Conservation (phyloP, 2,329 filamentous ascomycete genomes). For the Parafenestella ontariensis region DNA sequence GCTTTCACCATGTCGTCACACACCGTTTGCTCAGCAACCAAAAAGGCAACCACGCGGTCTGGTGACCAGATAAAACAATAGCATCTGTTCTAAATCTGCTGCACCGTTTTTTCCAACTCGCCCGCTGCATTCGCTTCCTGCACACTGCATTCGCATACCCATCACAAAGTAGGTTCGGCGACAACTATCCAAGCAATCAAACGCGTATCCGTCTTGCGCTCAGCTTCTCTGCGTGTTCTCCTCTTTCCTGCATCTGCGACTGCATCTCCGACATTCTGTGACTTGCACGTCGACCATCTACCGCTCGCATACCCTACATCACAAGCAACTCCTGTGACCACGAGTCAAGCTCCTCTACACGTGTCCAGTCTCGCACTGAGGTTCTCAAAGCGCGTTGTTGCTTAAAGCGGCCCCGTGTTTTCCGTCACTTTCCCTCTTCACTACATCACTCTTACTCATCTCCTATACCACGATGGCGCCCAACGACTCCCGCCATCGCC, state of each 20-base stretch:
- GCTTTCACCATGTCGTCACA: background rate
- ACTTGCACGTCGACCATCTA: no score
- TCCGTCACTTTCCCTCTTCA: no score
- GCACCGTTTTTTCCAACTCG: background rate
- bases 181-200: background rate
- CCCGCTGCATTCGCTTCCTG: no score
- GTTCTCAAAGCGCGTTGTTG: background rate
- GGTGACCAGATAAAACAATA: background rate
- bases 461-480: background rate
- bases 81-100: background rate
- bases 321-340: background rate
- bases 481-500: conserved; percentile 14
- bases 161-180: background rate
- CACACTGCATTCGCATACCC: background rate
- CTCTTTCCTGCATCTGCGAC: background rate
- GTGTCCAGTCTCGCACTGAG: background rate
- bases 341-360: background rate
- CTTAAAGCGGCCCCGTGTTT: background rate
- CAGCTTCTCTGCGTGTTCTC: background rate
- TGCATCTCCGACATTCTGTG: background rate
- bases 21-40: conserved; percentile 3
- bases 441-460: background rate
- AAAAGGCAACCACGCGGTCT: background rate
- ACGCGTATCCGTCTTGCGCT: background rate
- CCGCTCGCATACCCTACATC: no score